Evolutionary conservation across 352 stramenopile species (phyloP).

Genomic region (Globisporangium okanoganense): DNA sequence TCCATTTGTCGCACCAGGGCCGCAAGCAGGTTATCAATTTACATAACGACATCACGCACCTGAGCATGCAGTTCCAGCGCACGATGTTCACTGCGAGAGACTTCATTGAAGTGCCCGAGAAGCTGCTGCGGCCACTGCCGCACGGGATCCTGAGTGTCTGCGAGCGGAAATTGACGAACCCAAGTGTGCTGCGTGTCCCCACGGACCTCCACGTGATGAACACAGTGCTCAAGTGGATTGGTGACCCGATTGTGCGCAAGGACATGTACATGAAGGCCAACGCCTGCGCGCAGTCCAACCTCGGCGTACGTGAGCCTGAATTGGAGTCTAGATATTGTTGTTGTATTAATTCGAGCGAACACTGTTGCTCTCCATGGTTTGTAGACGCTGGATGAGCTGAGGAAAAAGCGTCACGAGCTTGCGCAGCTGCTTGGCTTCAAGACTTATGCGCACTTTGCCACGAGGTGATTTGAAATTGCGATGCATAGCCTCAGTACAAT

Average conservation of each 20-base stretch:
- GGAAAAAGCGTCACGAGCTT: slow-evolving; percentile 83
- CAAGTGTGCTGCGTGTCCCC: slow-evolving; percentile 57
- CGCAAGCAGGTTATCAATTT: slow-evolving; percentile 81
- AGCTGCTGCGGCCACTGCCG: slow-evolving; percentile 48
- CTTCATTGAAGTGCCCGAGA: slow-evolving; percentile 61
- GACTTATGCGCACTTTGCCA: slow-evolving; percentile 88
- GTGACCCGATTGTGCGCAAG: slow-evolving; percentile 65
- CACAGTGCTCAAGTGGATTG: slow-evolving; percentile 90
- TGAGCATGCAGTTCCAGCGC: slow-evolving; percentile 87
- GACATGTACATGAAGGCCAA: slow-evolving; percentile 90
- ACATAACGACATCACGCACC: slow-evolving; percentile 85
- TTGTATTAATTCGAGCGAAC: not conserved
- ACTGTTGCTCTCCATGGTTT: not conserved
- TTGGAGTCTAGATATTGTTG: not conserved
- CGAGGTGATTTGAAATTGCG: slow-evolving; percentile 58
- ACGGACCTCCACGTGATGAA: slow-evolving; percentile 89
- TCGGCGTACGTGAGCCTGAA: slow-evolving; percentile 23
- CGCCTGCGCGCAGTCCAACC: slow-evolving; percentile 72
- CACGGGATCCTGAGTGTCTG: slow-evolving; percentile 55
- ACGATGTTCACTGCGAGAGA: slow-evolving; percentile 73
- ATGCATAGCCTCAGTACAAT: not conserved
- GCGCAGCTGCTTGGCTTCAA: slow-evolving; percentile 87
- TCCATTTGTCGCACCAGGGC: slow-evolving; percentile 82
- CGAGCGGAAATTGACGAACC: slow-evolving; percentile 65
- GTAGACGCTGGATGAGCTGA: slow-evolving; percentile 86